A percentile compares a stretch with the other conserved stretches of the same genome.
Conservation (phyloP, 345 rosid species). For the Citrus reticulata region DNA sequence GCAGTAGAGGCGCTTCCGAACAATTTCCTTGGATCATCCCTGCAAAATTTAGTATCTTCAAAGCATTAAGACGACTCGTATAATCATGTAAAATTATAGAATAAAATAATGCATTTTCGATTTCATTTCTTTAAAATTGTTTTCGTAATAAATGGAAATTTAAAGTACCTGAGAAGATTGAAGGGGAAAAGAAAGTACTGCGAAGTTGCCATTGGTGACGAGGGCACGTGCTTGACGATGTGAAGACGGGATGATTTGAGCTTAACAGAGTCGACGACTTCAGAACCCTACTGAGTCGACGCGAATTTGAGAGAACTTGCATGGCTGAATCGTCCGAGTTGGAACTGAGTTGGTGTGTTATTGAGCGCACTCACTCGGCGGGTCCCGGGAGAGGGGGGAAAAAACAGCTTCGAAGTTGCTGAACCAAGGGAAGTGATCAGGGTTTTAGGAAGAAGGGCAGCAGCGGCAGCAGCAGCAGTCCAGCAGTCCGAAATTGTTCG, state of each 20-base stretch:
- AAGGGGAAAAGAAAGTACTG: constrained; percentile 10
- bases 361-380: constrained; percentile 17
- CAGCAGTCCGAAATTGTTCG: background rate
- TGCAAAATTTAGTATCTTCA: background rate
- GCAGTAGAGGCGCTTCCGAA: constrained; percentile 2
- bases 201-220: constrained; percentile 28
- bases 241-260: constrained; percentile 20
- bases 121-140: background rate
- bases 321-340: constrained; percentile 16
- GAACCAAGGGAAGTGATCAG: background rate
- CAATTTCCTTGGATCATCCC: constrained; percentile 22
- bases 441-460: background rate
- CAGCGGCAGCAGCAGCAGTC: background rate
- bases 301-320: constrained; percentile 41
- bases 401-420: background rate
- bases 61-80: background rate
- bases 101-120: background rate
- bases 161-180: constrained; percentile 28
- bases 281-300: constrained; percentile 35
- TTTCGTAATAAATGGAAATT: background rate
- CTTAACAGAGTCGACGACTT: constrained; percentile 22
- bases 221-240: constrained; percentile 8
- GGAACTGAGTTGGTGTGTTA: background rate
- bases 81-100: background rate
- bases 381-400: background rate